phyloP scores from a whole-genome alignment of 1,139 yeast genomes.

The Magnusiomyces fungicola region DNA sequence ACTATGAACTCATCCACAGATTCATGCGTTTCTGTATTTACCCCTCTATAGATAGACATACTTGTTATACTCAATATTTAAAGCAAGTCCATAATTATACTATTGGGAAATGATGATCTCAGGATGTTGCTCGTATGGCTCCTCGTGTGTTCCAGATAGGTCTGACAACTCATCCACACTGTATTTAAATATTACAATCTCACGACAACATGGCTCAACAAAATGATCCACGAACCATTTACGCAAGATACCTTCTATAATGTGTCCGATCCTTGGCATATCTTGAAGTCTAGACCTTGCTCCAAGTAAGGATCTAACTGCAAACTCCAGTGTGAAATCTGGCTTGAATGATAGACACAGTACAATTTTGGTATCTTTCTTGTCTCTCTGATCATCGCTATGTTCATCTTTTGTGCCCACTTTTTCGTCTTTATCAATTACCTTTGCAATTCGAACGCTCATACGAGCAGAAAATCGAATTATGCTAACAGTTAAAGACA shows the following conservation, averaged over 20 bases:
- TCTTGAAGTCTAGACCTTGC: slow-evolving; percentile 88
- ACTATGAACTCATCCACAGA: slow-evolving; percentile 3
- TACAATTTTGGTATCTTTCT: slow-evolving; percentile 22
- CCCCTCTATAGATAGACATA: too few species aligned
- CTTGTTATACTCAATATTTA: too few species aligned
- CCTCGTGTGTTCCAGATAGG: too few species aligned
- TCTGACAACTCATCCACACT: too few species aligned
- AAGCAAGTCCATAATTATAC: too few species aligned
- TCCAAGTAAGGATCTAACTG: slow-evolving; percentile 81
- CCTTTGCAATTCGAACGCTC: slow-evolving; percentile 38
- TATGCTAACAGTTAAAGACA: slow-evolving; percentile 75
- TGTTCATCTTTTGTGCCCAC: slow-evolving; percentile 5
- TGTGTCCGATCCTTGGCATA: slow-evolving; percentile 81
- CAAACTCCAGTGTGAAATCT: slow-evolving; percentile 82
- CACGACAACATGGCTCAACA: slow-evolving; percentile 84
- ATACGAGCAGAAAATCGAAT: slow-evolving; percentile 90
- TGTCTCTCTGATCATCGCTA: slow-evolving; percentile 41
- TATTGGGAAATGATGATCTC: too few species aligned
- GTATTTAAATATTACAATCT: slow-evolving; percentile 37
- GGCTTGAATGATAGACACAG: slow-evolving; percentile 66
- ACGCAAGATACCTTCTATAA: slow-evolving; percentile 73
- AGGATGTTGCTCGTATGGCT: too few species aligned
- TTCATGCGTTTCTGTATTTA: not conserved
- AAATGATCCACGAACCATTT: slow-evolving; percentile 91
- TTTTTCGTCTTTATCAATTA: slow-evolving; percentile 17